phyloP scores from a whole-genome alignment of 192 early-diverging fungal species.

The Geosiphon pyriformis region DNA sequence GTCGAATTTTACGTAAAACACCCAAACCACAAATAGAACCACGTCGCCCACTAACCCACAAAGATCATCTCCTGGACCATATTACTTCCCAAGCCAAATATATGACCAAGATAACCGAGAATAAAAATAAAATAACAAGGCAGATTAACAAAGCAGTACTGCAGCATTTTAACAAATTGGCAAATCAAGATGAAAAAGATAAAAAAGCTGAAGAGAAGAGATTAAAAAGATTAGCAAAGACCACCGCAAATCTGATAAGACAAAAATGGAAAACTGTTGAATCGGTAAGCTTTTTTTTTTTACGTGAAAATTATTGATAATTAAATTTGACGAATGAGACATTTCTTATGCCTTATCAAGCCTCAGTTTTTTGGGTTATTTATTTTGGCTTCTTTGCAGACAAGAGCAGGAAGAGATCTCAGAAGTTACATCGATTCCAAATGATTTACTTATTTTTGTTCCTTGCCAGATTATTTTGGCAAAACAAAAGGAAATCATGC shows the following conservation, averaged over 20 bases:
- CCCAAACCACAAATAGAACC: conserved; percentile 36
- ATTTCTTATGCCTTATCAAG: no score
- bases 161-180: conserved; percentile 49
- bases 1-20: conserved; percentile 38
- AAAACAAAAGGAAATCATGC: conserved; percentile 50
- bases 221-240: conserved; percentile 54
- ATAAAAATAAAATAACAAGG: conserved; percentile 37
- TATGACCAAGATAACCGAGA: conserved; percentile 36
- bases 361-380: no score
- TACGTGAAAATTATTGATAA: no score
- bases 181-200: conserved; percentile 47
- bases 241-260: conserved; percentile 58
- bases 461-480: conserved; percentile 44
- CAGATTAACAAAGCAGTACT: conserved; percentile 49
- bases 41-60: conserved; percentile 32
- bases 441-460: no score
- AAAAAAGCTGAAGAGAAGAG: conserved; percentile 39
- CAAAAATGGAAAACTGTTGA: conserved; percentile 69
- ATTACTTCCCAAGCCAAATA: conserved; percentile 32
- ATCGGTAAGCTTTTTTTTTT: conserved; percentile 37
- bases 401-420: no score
- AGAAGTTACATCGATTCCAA: no score
- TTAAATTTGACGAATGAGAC: no score
- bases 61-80: conserved; percentile 43
- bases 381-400: no score